These are phyloP conservation scores for Suhomyces sp. DNA, from an alignment of 805 yeast species.

Conservation along the genomic window DNA sequence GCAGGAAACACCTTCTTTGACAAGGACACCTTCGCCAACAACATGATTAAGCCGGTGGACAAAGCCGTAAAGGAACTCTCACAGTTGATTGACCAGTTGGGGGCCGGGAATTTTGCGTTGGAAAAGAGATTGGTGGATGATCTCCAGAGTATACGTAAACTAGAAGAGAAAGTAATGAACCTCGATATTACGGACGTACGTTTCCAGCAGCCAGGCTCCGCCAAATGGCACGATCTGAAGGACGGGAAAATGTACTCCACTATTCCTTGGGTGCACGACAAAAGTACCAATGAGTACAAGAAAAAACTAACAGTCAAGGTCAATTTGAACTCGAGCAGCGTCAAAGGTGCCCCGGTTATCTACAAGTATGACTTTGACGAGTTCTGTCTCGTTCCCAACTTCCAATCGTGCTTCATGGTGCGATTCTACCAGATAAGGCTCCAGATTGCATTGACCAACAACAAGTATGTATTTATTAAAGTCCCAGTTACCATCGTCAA, in stretches of 20 bases:
- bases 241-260: background rate
- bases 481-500: constrained; percentile 31
- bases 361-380: constrained; percentile 15
- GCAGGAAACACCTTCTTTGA: constrained; percentile 6
- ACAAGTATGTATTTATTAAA: constrained; percentile 21
- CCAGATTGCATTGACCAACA: constrained; percentile 17
- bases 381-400: constrained; percentile 34
- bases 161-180: constrained; percentile 24
- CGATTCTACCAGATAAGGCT: constrained; percentile 32
- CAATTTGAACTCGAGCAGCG: constrained; percentile 8
- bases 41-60: constrained; percentile 22
- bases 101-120: constrained; percentile 22
- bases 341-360: too few relatives aligned
- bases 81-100: constrained; percentile 17
- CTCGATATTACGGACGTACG: constrained; percentile 15
- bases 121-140: constrained; percentile 31
- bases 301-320: constrained; percentile 14
- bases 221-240: constrained; percentile 1
- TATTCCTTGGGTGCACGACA: constrained; percentile 10
- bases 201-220: background rate
- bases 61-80: constrained; percentile 17
- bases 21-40: constrained; percentile 23
- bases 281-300: background rate
- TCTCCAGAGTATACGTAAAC: constrained; percentile 24
- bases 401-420: constrained; percentile 33